Base-by-base conservation (phyloP, 192 early-diverging fungal species). In the Tieghemiomyces parasiticus region DNA sequence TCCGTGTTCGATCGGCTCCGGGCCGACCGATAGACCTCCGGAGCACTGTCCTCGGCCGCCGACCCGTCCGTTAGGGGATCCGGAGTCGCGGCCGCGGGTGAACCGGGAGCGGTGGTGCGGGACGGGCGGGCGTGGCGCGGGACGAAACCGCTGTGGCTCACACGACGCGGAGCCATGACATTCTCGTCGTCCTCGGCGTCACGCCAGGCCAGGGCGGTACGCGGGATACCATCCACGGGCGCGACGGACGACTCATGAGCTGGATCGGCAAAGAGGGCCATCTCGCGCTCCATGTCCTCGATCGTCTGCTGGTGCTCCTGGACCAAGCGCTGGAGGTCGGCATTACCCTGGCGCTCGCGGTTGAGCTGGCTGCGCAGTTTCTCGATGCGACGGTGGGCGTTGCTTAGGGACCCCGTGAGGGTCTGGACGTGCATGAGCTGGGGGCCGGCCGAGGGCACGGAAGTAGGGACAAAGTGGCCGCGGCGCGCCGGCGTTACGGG, bases 221-320 rank as follows among this genome's bases (percentile, higher is more conserved):
- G 54, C 19, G 13, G 31, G 4, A 56, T 33, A 13, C 54, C 54
- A 20, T 56, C 54, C 16, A 56, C 54, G 1, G 32, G 24, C 16
- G 50, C 20, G 1, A 28, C 22, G 24, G 26, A 30, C 20, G 6
- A 6, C 19, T 2, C 60, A 28, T 16, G 29, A 30, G 25, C 22
- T 45, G 14, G 9, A 4, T 10, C 4, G 32, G 45, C 45, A 33
- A 32, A 26, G 22, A 69, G 51, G 25, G 54, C 62, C 35, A 69
- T 62, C 48, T 78, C 77, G 35, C 71, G 62, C 9, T 74, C 71
- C 54, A 83, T 59, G 4, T 66, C 64, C 50, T 81, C 79, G 53
- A 83, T 81, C 25, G 70, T 72, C 45, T 81, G 78, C 46, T 81
- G 71, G n/a, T 71, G 68, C 24, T 80, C 79, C 0, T 70, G 71